phyloP scores from a whole-genome alignment of 129 eudicot genomes.

The Tanacetum coccineum region DNA sequence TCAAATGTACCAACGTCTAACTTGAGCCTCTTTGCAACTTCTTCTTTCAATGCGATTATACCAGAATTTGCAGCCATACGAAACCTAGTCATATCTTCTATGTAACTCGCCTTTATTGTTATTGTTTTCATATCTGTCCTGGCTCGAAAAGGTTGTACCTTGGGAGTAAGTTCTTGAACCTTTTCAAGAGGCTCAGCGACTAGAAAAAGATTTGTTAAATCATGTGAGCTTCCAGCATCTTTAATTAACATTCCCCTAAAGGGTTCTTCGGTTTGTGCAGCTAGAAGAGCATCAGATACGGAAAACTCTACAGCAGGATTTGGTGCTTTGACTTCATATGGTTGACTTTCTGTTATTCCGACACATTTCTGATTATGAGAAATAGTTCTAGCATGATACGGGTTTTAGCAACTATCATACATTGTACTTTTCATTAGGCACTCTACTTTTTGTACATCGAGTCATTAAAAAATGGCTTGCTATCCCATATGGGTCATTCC shows the following conservation, averaged over 20 bases:
- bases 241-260: constrained; percentile 63
- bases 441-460: too few relatives aligned
- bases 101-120: constrained; percentile 73
- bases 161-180: constrained; percentile 41
- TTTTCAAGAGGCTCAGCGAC: constrained; percentile 45
- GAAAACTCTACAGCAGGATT: constrained; percentile 37
- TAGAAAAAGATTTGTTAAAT: constrained; percentile 62
- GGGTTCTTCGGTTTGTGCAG: constrained; percentile 53
- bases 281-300: constrained; percentile 35
- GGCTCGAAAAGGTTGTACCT: constrained; percentile 39
- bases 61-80: constrained; percentile 47
- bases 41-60: constrained; percentile 53
- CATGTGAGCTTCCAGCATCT: constrained; percentile 95
- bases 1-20: constrained; percentile 60
- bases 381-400: constrained; percentile 14
- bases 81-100: constrained; percentile 81
- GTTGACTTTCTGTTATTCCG: constrained; percentile 38
- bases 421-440: too few relatives aligned
- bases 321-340: constrained; percentile 34
- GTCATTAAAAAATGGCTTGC: too few relatives aligned
- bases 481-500: too few relatives aligned
- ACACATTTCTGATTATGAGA: constrained; percentile 38
- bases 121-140: constrained; percentile 54
- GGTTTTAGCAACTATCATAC: not conserved
- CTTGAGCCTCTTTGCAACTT: constrained; percentile 80